Evolutionary conservation across 495 filamentous ascomycete species (phyloP).

Genomic region (Neurospora sp.): DNA sequence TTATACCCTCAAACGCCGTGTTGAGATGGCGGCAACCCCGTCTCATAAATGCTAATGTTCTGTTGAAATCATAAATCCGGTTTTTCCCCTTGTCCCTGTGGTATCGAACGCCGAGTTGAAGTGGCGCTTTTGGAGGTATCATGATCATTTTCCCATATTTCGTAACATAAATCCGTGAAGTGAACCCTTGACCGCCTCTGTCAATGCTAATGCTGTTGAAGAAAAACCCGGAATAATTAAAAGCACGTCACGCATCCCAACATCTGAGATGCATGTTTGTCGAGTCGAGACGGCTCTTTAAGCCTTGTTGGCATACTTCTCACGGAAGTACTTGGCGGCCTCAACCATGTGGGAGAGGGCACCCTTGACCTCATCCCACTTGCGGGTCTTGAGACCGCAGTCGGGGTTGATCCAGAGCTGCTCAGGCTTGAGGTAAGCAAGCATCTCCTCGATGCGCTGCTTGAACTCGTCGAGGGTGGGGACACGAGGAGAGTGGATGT

Average conservation of each 20-base stretch:
- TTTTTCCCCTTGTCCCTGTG: constrained; percentile 16
- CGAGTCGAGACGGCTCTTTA: constrained; percentile 9
- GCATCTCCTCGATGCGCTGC: constrained; percentile 94
- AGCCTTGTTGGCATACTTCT: constrained; percentile 58
- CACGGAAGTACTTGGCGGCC: constrained; percentile 91
- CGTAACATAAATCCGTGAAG: constrained; percentile 21
- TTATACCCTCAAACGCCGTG: constrained; percentile 19
- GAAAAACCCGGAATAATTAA: constrained; percentile 18
- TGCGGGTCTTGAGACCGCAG: constrained; percentile 95
- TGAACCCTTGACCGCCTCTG: constrained; percentile 12
- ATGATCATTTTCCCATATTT: constrained; percentile 18
- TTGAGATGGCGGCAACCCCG: constrained; percentile 24
- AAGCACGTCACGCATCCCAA: constrained; percentile 8
- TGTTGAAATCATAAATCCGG: constrained; percentile 21
- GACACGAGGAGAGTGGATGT: constrained; percentile 98
- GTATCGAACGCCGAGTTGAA: constrained; percentile 25
- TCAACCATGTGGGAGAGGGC: constrained; percentile 88
- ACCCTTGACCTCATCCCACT: constrained; percentile 93
- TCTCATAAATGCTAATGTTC: constrained; percentile 20
- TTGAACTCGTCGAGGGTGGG: constrained; percentile 94
- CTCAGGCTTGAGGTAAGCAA: constrained; percentile 81
- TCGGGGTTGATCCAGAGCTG: constrained; percentile 99
- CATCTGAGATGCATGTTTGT: constrained; percentile 2
- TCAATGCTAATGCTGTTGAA: constrained; percentile 32
- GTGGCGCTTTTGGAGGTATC: constrained; percentile 25